phyloP scores from a whole-genome alignment of 176 grass and related monocot species.

The Paspalum notatum region DNA sequence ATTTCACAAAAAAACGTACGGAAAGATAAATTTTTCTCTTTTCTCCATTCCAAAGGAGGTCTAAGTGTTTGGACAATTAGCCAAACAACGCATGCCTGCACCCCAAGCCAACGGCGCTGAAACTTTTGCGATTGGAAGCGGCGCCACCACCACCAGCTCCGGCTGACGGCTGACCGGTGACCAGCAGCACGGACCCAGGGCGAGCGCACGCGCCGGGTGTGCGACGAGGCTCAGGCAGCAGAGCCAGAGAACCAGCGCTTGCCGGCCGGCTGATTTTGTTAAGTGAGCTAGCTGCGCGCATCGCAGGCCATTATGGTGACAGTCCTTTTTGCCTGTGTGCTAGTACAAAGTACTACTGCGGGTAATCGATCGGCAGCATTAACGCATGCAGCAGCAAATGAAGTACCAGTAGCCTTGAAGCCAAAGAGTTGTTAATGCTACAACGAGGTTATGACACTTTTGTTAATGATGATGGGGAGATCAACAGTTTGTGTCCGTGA shows the following conservation, averaged over 20 bases:
- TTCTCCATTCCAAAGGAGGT: too few species aligned
- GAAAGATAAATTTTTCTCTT: too few species aligned
- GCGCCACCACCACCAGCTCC: neutral
- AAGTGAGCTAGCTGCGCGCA: neutral
- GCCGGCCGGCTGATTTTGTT: slow-evolving; percentile 27
- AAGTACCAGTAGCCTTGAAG: slow-evolving; percentile 32
- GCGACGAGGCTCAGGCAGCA: neutral
- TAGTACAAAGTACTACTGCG: neutral
- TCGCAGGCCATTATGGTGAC: slow-evolving; percentile 8
- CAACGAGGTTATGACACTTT: slow-evolving; percentile 7
- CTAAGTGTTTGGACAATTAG: slow-evolving; percentile 22
- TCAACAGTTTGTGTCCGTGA: neutral
- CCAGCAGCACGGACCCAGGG: slow-evolving; percentile 17
- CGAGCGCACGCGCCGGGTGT: slow-evolving; percentile 16
- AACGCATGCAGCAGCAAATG: slow-evolving; percentile 33
- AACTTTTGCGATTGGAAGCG: slow-evolving; percentile 39
- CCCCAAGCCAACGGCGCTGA: slow-evolving; percentile 27
- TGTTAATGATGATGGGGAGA: slow-evolving; percentile 24
- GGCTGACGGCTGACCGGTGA: neutral
- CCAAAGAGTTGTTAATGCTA: slow-evolving; percentile 9
- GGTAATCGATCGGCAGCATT: slow-evolving; percentile 29
- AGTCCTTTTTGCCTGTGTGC: neutral
- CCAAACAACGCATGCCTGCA: neutral
- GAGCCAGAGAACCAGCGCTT: slow-evolving; percentile 7
- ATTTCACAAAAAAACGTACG: too few species aligned